A percentile compares a stretch with the other conserved stretches of the same genome.
These are phyloP conservation scores for Apiotrichum brassicae DNA, from an alignment of 1,284 basidiomycete genomes.

Conservation along the genomic window DNA sequence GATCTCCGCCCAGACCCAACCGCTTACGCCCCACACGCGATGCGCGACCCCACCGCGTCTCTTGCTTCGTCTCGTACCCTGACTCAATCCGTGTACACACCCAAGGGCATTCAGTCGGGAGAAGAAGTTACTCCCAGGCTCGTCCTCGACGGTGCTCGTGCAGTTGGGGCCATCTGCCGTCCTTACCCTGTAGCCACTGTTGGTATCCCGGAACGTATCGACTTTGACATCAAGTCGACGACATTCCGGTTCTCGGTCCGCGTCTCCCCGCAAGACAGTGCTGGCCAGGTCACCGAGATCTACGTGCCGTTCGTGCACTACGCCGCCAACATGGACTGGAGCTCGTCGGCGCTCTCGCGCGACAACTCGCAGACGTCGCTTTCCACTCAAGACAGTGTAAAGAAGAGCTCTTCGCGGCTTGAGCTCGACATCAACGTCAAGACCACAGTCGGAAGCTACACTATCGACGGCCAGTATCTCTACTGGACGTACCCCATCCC, in stretches of 20 bases:
- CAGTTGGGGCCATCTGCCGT: constrained; percentile 70
- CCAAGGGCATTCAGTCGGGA: constrained; percentile 34
- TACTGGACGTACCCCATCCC: constrained; percentile 81
- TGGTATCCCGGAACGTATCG: constrained; percentile 59
- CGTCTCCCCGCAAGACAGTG: constrained; percentile 52
- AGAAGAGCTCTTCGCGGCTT: constrained; percentile 12
- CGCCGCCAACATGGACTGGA: constrained; percentile 51
- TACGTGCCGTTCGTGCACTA: constrained; percentile 86
- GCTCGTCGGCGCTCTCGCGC: constrained; percentile 3
- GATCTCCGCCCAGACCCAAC: constrained; percentile 48
- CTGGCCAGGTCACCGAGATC: constrained; percentile 63
- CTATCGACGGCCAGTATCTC: constrained; percentile 61
- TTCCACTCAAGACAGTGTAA: constrained; percentile 6
- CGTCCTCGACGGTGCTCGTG: constrained; percentile 72
- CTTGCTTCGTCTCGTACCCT: constrained; percentile 25
- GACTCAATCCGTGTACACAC: constrained; percentile 19
- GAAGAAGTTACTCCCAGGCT: constrained; percentile 54
- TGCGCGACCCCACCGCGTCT: neutral
- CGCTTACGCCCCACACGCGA: neutral
- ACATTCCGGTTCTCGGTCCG: constrained; percentile 61
- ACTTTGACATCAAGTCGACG: constrained; percentile 69
- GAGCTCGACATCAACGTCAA: constrained; percentile 48
- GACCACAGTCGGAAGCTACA: constrained; percentile 62
- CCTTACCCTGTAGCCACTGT: constrained; percentile 72
- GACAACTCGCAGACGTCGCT: constrained; percentile 9